phyloP scores from a whole-genome alignment of 305 asterid species.

The Ajuga reptans region DNA sequence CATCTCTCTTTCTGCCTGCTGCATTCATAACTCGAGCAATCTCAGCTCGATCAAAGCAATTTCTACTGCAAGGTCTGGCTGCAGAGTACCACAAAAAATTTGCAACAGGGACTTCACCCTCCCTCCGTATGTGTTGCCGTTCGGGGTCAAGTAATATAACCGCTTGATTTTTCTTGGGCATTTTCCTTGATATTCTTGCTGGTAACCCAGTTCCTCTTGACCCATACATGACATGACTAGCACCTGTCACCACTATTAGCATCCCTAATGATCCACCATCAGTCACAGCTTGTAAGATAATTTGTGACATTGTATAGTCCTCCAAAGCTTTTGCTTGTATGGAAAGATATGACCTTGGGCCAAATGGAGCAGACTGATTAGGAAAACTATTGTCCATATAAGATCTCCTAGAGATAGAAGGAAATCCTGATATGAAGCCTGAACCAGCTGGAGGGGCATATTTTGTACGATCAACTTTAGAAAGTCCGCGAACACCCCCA shows the following conservation, averaged over 20 bases:
- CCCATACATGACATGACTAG: slow-evolving; percentile 67
- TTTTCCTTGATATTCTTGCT: slow-evolving; percentile 74
- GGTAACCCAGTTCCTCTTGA: slow-evolving; percentile 69
- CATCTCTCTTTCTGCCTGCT: slow-evolving; percentile 92
- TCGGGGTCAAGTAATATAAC: slow-evolving; percentile 53
- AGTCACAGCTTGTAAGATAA: slow-evolving; percentile 51
- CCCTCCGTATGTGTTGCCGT: slow-evolving; percentile 73
- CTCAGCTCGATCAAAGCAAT: slow-evolving; percentile 97
- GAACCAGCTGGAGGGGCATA: slow-evolving; percentile 97
- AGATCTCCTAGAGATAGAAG: slow-evolving; percentile 60
- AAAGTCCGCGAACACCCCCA: slow-evolving; percentile 68
- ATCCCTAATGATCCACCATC: slow-evolving; percentile 61
- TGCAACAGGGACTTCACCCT: slow-evolving; percentile 88
- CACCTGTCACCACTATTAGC: slow-evolving; percentile 82
- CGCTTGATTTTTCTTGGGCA: slow-evolving; percentile 55
- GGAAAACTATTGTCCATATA: slow-evolving; percentile 41
- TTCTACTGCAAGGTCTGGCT: slow-evolving; percentile 87
- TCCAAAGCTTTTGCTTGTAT: slow-evolving; percentile 82
- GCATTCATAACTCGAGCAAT: slow-evolving; percentile 98
- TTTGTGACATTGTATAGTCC: slow-evolving; percentile 74
- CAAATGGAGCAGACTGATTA: slow-evolving; percentile 51
- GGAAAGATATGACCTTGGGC: slow-evolving; percentile 80
- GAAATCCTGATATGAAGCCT: slow-evolving; percentile 85
- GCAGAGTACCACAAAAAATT: slow-evolving; percentile 98
- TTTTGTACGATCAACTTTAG: slow-evolving; percentile 55